Percentiles rank a stretch among this genome's conserved stretches.
Conservation (phyloP, 2,329 filamentous ascomycete species). For the Fonsecaea erecta region DNA sequence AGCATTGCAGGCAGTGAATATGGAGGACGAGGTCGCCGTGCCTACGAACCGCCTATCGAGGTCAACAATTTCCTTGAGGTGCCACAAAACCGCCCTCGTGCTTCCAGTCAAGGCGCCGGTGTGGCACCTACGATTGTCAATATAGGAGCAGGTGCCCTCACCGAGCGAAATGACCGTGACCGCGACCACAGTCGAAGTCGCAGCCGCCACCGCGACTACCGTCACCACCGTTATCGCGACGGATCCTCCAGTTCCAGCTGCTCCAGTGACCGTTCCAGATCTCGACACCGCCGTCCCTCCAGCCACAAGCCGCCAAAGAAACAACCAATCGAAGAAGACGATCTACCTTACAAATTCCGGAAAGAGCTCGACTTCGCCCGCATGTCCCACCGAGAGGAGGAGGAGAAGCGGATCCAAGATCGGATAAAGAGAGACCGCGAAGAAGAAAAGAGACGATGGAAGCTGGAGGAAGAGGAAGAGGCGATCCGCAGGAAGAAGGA, state of each 20-base stretch:
- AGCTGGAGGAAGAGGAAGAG: conserved; percentile 37
- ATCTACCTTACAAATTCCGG: conserved; percentile 38
- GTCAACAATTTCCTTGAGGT: conserved; percentile 35
- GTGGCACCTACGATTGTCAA: conserved; percentile 33
- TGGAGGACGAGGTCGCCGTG: conserved; percentile 26
- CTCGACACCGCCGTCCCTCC: conserved; percentile 43
- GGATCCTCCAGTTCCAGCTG: conserved; percentile 23
- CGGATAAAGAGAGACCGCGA: conserved; percentile 43
- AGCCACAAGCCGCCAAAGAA: conserved; percentile 40
- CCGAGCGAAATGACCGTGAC: conserved; percentile 4
- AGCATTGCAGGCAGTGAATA: conserved; percentile 27
- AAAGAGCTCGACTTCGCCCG: conserved; percentile 39
- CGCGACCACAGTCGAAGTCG: conserved; percentile 29
- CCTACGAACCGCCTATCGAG: conserved; percentile 19
- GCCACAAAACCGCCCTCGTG: conserved; percentile 32
- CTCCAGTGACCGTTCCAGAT: conserved; percentile 26
- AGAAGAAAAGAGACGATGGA: conserved; percentile 29
- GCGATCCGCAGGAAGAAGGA: conserved; percentile 40
- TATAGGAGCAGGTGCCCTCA: conserved; percentile 24
- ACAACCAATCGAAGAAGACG: conserved; percentile 42
- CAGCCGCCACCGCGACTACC: conserved; percentile 22
- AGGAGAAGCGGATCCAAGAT: conserved; percentile 55
- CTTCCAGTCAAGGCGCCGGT: conserved; percentile 33
- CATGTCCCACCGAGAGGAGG: conserved; percentile 43
- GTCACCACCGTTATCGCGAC: conserved; percentile 20